Percentiles rank a stretch among this genome's conserved stretches.
Evolutionary conservation across 148 eudicot species (phyloP).

Genomic region (Agrostemma githago): DNA sequence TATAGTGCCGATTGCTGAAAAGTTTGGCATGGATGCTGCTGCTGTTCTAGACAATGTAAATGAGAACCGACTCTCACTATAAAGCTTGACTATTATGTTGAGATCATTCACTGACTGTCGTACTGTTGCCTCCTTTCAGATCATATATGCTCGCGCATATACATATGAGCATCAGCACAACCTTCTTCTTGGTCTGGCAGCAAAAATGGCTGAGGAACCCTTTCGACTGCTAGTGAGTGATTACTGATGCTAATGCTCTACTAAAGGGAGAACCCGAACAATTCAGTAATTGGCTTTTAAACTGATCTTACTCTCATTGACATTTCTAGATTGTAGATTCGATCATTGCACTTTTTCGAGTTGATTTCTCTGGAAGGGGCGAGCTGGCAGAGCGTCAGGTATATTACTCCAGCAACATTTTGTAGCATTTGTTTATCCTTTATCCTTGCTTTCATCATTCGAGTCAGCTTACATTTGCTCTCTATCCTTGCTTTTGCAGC

Average conservation of each 20-base stretch:
- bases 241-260: background rate
- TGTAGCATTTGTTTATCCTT: background rate
- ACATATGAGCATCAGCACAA: conserved; percentile 98
- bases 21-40: conserved; percentile 97
- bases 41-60: conserved; percentile 95
- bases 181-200: conserved; percentile 93
- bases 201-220: conserved; percentile 98
- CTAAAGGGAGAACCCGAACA: background rate
- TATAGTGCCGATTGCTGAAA: conserved; percentile 93
- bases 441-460: background rate
- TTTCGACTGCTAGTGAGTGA: conserved; percentile 73
- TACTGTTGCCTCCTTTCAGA: conserved; percentile 32
- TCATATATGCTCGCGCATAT: conserved; percentile 97
- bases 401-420: background rate
- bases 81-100: background rate
- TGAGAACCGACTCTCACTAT: background rate
- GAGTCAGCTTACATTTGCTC: background rate
- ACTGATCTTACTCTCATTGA: conserved; percentile 14
- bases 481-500: conserved; percentile 42
- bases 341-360: conserved; percentile 85
- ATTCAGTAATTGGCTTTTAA: background rate
- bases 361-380: conserved; percentile 95
- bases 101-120: background rate
- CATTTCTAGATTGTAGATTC: conserved; percentile 76
- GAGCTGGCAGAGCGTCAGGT: conserved; percentile 99